Conservation (phyloP, 768 basidiomycete species). For the Scleroderma citrinum region DNA sequence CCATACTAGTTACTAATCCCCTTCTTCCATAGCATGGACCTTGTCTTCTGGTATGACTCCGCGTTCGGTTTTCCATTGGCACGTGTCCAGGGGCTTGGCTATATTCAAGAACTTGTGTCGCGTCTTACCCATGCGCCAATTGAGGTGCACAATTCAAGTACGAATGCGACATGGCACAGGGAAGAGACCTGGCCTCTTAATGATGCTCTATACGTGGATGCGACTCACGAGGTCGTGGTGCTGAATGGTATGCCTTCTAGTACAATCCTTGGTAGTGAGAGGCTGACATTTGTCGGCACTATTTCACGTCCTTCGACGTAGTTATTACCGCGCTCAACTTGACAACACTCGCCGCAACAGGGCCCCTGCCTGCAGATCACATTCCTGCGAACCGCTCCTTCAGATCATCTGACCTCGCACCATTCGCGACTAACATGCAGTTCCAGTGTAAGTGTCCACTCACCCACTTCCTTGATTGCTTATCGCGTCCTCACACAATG, state of each 20-base stretch:
- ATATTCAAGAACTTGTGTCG: constrained; percentile 76
- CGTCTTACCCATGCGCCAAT: constrained; percentile 77
- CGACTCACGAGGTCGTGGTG: constrained; percentile 88
- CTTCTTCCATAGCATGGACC: constrained; percentile 14
- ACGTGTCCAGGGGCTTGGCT: constrained; percentile 72
- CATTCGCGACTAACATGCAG: constrained; percentile 85
- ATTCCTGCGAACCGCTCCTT: constrained; percentile 63
- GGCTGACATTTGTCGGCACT: not conserved
- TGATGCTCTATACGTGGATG: constrained; percentile 78
- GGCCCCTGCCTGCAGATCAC: constrained; percentile 71
- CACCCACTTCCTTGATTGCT: not conserved
- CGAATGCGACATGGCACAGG: constrained; percentile 76
- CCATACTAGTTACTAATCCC: not conserved
- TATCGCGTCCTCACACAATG: not conserved
- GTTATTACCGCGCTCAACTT: constrained; percentile 79
- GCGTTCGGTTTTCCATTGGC: constrained; percentile 81
- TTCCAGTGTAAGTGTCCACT: constrained; percentile 63
- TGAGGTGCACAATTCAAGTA: constrained; percentile 66
- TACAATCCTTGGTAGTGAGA: not conserved
- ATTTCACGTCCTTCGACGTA: constrained; percentile 1
- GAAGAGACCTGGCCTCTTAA: constrained; percentile 64
- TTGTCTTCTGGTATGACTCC: constrained; percentile 47
- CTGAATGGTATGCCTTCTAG: constrained; percentile 54
- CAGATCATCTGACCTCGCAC: constrained; percentile 69
- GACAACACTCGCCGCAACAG: constrained; percentile 62